phyloP scores from a whole-genome alignment of 306 rosid genomes.

The Alnus rubra region DNA sequence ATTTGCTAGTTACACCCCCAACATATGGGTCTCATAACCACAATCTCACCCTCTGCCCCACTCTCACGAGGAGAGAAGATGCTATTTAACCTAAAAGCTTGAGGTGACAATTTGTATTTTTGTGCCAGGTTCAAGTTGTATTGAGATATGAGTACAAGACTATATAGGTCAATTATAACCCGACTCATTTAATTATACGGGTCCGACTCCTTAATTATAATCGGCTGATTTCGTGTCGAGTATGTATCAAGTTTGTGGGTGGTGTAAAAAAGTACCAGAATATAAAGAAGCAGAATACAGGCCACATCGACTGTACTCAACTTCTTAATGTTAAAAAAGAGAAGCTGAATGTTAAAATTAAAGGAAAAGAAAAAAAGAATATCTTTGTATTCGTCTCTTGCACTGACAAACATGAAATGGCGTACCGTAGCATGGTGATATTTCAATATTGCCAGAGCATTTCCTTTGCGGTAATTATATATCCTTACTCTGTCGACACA shows the following conservation, averaged over 20 bases:
- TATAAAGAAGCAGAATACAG: background rate
- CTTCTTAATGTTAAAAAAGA: background rate
- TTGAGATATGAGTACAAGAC: no score
- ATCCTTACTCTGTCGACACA: constrained; percentile 68
- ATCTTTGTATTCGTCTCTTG: constrained; percentile 2
- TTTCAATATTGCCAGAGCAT: constrained; percentile 77
- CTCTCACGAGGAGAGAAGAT: background rate
- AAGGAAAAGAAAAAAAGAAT: background rate
- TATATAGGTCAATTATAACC: no score
- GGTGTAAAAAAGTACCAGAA: background rate
- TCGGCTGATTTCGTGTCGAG: no score
- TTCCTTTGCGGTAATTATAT: constrained; percentile 80
- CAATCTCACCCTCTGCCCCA: background rate
- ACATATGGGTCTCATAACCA: background rate
- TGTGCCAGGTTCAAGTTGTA: no score
- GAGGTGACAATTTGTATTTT: no score
- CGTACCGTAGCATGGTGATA: constrained; percentile 85
- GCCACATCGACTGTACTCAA: background rate
- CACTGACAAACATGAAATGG: constrained; percentile 22
- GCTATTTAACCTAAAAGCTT: background rate
- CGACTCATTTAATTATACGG: no score
- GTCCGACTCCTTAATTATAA: no score
- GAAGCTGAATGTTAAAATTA: background rate
- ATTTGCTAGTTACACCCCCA: background rate
- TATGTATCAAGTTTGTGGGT: no score